phyloP scores from a whole-genome alignment of 2,329 filamentous ascomycete species.

The Colletotrichum magnum region DNA sequence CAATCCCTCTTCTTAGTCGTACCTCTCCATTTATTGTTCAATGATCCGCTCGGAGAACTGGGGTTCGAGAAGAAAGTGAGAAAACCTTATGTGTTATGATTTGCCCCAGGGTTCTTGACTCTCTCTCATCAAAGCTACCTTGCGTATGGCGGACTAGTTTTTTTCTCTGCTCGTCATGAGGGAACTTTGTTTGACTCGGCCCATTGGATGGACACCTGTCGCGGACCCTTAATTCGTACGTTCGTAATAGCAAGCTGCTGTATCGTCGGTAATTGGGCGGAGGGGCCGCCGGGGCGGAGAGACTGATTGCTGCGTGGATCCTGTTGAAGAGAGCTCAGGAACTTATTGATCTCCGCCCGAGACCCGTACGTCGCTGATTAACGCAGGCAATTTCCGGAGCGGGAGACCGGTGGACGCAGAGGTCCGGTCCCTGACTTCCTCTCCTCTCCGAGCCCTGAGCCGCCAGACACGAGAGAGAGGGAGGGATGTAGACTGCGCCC shows the following conservation, averaged over 20 bases:
- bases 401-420: not conserved
- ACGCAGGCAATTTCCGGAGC: no score
- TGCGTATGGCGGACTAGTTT: not conserved
- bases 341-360: no score
- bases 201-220: not conserved
- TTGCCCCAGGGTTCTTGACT: conserved; percentile 5
- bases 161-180: conserved; percentile 12
- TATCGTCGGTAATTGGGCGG: not conserved
- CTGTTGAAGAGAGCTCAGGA: no score
- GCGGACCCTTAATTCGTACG: conserved; percentile 22
- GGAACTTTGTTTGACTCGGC: not conserved
- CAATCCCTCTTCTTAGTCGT: not conserved
- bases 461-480: conserved; percentile 1
- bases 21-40: conserved; percentile 1
- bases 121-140: not conserved
- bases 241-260: conserved; percentile 23
- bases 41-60: conserved; percentile 11
- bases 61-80: not conserved
- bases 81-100: conserved; percentile 27
- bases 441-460: not conserved
- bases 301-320: no score
- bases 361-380: no score
- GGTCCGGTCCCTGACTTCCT: no score
- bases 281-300: no score
- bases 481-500: no score